A percentile compares a stretch with the other conserved stretches of the same genome.
Conservation (phyloP, 202 grass and related monocot species). For the Miscanthus sacchariflorus region DNA sequence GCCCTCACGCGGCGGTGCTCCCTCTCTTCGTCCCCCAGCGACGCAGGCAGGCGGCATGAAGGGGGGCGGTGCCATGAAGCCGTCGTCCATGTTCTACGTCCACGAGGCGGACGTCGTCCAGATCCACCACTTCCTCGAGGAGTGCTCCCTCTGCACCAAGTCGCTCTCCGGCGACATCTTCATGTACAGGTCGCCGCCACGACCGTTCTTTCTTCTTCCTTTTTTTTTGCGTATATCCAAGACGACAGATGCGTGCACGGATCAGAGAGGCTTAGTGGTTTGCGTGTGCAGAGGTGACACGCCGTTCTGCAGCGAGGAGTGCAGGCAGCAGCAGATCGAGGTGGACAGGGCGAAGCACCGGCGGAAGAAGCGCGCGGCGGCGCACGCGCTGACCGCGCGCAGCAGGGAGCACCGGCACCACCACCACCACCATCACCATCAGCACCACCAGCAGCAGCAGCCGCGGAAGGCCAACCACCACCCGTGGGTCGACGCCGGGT, state of each 20-base stretch:
- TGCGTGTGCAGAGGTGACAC: slow-evolving; percentile 68
- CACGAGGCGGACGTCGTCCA: slow-evolving; percentile 52
- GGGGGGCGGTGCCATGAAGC: slow-evolving; percentile 52
- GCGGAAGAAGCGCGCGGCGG: slow-evolving; percentile 67
- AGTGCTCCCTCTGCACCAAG: slow-evolving; percentile 81
- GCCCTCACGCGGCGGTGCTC: slow-evolving; percentile 40
- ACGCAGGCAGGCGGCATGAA: slow-evolving; percentile 39
- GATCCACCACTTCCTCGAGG: slow-evolving; percentile 73
- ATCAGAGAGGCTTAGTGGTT: neutral
- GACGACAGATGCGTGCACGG: neutral
- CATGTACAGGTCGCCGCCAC: slow-evolving; percentile 68
- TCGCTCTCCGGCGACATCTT: slow-evolving; percentile 85
- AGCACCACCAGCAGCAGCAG: slow-evolving; percentile 34
- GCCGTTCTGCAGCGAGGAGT: slow-evolving; percentile 97
- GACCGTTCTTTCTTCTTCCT: too few relatives aligned
- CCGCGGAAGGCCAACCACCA: slow-evolving; percentile 37
- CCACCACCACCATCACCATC: slow-evolving; percentile 42
- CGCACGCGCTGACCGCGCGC: slow-evolving; percentile 48
- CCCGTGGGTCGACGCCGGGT: slow-evolving; percentile 45
- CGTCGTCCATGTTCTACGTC: slow-evolving; percentile 73
- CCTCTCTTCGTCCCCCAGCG: slow-evolving; percentile 43
- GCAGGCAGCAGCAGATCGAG: slow-evolving; percentile 87
- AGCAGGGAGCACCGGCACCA: slow-evolving; percentile 54
- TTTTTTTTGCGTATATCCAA: neutral
- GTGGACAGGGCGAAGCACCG: slow-evolving; percentile 78